A percentile compares a stretch with the other conserved stretches of the same genome.
phyloP scores from a whole-genome alignment of 768 basidiomycete genomes.

The Cystofilobasidium ferigula region DNA sequence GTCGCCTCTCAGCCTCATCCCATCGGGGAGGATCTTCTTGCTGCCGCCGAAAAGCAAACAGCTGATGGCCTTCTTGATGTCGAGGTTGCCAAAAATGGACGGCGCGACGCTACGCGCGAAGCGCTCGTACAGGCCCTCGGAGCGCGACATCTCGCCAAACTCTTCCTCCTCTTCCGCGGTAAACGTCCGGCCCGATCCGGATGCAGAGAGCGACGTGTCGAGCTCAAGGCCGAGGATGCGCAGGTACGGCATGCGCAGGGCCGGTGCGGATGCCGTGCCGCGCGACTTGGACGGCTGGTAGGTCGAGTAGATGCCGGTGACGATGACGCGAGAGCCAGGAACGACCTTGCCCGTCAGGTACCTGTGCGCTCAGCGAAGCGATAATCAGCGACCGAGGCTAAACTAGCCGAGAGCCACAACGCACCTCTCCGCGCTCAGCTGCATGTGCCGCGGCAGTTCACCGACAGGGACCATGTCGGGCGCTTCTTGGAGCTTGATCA shows the following conservation, averaged over 20 bases:
- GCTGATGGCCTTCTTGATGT: slow-evolving; percentile 95
- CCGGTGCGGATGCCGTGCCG: slow-evolving; percentile 58
- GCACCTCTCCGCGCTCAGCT: slow-evolving; percentile 71
- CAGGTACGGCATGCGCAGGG: slow-evolving; percentile 86
- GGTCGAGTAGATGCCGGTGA: slow-evolving; percentile 93
- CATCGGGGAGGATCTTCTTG: slow-evolving; percentile 92
- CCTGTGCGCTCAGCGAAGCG: slow-evolving; percentile 26
- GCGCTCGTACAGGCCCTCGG: slow-evolving; percentile 79
- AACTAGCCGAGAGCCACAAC: slow-evolving; percentile 5
- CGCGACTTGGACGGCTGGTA: slow-evolving; percentile 73
- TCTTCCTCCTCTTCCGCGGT: slow-evolving; percentile 95
- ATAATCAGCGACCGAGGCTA: neutral
- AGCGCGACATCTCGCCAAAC: slow-evolving; percentile 78
- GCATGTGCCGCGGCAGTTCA: slow-evolving; percentile 90
- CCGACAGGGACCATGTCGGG: slow-evolving; percentile 99
- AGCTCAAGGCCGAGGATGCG: slow-evolving; percentile 85
- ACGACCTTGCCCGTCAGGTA: slow-evolving; percentile 86
- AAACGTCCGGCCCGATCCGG: slow-evolving; percentile 71
- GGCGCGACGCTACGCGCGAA: slow-evolving; percentile 92
- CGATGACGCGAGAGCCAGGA: slow-evolving; percentile 87
- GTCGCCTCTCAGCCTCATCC: slow-evolving; percentile 91
- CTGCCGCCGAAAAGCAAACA: slow-evolving; percentile 96
- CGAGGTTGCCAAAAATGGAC: slow-evolving; percentile 89
- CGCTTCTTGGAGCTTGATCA: slow-evolving; percentile 91
- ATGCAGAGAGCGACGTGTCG: slow-evolving; percentile 62